Evolutionary conservation across 495 filamentous ascomycete genomes (phyloP), one percentile per base, ranked within the genome.

Genomic region (Aspergillus sclerotiicarbonarius): DNA sequence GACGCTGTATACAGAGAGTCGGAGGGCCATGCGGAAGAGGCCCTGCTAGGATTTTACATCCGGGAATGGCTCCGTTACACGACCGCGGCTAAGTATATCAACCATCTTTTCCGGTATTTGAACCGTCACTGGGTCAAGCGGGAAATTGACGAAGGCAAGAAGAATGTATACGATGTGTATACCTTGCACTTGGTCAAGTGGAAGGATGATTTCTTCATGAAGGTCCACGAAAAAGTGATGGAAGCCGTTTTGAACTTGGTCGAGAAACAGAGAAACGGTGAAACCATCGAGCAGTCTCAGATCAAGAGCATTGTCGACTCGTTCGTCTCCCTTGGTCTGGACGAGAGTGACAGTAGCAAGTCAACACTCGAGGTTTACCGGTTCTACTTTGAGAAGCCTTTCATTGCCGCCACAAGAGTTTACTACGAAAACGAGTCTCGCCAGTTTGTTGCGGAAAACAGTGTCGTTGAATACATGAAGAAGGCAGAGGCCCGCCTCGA

Each of bases 401-500:
- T 93, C 82, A 84, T 99, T 52, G 80, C 82, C 4, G 91, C 91
- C 6, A 99, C 94, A 9, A 84, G 79, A 60, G 68, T 74, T 6
- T 98, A 96, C 73, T 99, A 98, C 69, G 81, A 92, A 60, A 87
- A 87, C 41, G 94, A 99, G 68, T 97, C 92, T 53, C 89, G 91
- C 58, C 88, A 90, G 63, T 99, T 98, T 67, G 86, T 98, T 9
- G 88, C 91, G 8, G 93, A 98, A 68, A 99, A 99, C 67, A 96
- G 90, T 62, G 92, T 98, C 7, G 92, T 99, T 30, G 94, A 99
- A 67, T 99, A 98, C 74, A 98, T 98, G 95, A 98, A 98, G 80
- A 99, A 99, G 79, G 95, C 94, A 15, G 95, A 98, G 72, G 75
- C 86, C 18, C 86, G 94, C n/a, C 74, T 99, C 46, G 81, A 88